Evolutionary conservation across 345 rosid genomes (phyloP), one percentile per base, ranked within the genome.

Genomic region (Murraya paniculata): DNA sequence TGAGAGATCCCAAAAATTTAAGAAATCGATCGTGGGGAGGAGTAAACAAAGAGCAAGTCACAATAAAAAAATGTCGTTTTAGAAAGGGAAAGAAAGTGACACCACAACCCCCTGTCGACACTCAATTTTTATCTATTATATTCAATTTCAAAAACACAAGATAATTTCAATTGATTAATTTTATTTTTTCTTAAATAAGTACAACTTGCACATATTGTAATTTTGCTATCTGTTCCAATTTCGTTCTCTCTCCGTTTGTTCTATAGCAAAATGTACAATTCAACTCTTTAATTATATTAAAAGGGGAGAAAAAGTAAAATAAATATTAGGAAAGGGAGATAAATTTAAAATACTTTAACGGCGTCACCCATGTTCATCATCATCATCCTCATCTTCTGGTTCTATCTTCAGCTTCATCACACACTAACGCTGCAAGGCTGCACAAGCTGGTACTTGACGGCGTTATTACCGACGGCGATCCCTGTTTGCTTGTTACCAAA

Each of bases 351-450:
- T 50, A n/a, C 28, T 66, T 39, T 56, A 77, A 58, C 74, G 80
- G 74, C 60, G 66, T 68, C 50, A 58, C 33, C 39, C 27, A 3
- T 35, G 3, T 71, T 56, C 61, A 28, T 71, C 41, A 4, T 21
- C 70, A 9, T 24, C 38, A 36, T 39, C 45, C 8, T 75, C 71
- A 14, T 28, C 45, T 7, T 68, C 58, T 4, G 14, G 31, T 41
- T 5, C 22, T 41, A 31, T 59, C 64, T 14, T 78, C 68, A 10
- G n/a, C 41, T 8, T 59, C 76, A 64, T 91, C 84, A 93, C 64
- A 94, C 87, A 82, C 78, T 90, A 7, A 96, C 98, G 62, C 90
- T 80, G 86, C 99, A 96, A 7, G 86, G 28, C 64, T 45, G 76
- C 35, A 80, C 62, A 36, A 89, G 0, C 87, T 89, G 88, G 72